Base-by-base conservation (phyloP, 192 early-diverging fungal species). In the Dissophora ornata region DNA sequence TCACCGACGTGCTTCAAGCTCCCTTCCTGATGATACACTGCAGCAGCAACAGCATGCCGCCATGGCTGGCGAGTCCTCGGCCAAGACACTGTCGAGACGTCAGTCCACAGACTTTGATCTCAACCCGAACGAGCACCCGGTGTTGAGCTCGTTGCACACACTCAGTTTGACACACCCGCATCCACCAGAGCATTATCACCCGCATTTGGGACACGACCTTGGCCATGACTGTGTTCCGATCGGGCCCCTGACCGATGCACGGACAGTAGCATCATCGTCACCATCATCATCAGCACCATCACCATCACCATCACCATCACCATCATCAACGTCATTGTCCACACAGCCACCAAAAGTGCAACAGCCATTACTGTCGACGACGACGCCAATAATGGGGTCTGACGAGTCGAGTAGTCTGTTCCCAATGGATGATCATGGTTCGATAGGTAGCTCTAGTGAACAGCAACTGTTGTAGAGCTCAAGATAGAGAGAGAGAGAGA, bases 171-270 rank as follows among this genome's bases (percentile, higher is more conserved):
- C 56, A 15, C 71, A 75, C 44, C 63, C 63, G 2, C 71, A 67
- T 47, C 57, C 65, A 34, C 45, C 64, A 12, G 33, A 62, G 29
- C 73, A 62, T 44, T 77, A 67, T 22, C 63, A 77, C 30, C 73
- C 64, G 18, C 73, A 77, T 52, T 15, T 77, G 18, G 65, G 73
- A 13, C 73, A 77, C 29, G 73, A 77, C 33, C 40, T 77, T 8
- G 73, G 73, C 1, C 73, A 67, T 51, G 64, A 77, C 33, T 34
- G 58, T 6, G 42, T 77, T 47, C 38, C 73, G 7, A 50, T 67
- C 6, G 22, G 26, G 8, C 33, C 52, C 30, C 6, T 38, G 36
- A 38, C 47, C 9, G 22, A n/a, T 7, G 42, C 40, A 15, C 5
- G 30, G 21, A 48, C 36, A 19, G 34, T 0, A 8, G n/a, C 12